A percentile compares a stretch with the other conserved stretches of the same genome.
phyloP scores from a whole-genome alignment of 2,329 filamentous ascomycete genomes.

The Aspergillus sp. region DNA sequence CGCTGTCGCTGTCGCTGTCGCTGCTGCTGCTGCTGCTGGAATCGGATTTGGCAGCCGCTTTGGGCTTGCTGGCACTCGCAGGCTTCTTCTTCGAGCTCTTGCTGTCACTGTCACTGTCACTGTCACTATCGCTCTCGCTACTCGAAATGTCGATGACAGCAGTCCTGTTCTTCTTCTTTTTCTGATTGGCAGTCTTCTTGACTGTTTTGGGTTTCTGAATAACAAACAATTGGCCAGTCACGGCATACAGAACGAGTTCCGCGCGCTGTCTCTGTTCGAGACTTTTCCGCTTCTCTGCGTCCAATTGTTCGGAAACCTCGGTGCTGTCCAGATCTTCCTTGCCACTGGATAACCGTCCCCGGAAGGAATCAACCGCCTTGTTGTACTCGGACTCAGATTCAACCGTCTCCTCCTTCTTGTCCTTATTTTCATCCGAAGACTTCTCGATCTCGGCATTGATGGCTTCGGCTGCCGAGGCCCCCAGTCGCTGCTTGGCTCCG shows the following conservation, averaged over 20 bases:
- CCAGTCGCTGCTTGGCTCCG: slow-evolving; percentile 61
- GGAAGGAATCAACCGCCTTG: slow-evolving; percentile 49
- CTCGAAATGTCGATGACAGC: slow-evolving; percentile 38
- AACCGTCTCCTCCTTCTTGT: slow-evolving; percentile 11
- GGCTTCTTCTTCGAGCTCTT: slow-evolving; percentile 18
- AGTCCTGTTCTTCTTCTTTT: slow-evolving; percentile 42
- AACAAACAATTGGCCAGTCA: slow-evolving; percentile 24
- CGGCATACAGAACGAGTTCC: slow-evolving; percentile 32
- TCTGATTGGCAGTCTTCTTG: slow-evolving; percentile 17
- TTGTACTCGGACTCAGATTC: slow-evolving; percentile 32
- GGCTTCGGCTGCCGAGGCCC: slow-evolving; percentile 60
- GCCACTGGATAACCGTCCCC: slow-evolving; percentile 19
- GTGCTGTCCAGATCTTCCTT: slow-evolving; percentile 19
- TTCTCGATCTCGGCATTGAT: slow-evolving; percentile 43
- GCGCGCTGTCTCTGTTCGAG: slow-evolving; percentile 33
- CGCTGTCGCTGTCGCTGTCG: slow-evolving; percentile 8
- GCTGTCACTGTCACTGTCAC: slow-evolving; percentile 20
- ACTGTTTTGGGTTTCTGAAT: slow-evolving; percentile 19
- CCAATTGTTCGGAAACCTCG: slow-evolving; percentile 16
- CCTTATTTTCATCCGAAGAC: slow-evolving; percentile 10
- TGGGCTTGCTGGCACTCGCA: background rate
- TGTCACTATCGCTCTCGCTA: slow-evolving; percentile 32
- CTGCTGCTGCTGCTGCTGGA: slow-evolving; percentile 10
- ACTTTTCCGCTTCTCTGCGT: slow-evolving; percentile 19
- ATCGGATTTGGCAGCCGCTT: slow-evolving; percentile 1